phyloP scores from a whole-genome alignment of 768 basidiomycete genomes.

The Pleurotus sapidus region DNA sequence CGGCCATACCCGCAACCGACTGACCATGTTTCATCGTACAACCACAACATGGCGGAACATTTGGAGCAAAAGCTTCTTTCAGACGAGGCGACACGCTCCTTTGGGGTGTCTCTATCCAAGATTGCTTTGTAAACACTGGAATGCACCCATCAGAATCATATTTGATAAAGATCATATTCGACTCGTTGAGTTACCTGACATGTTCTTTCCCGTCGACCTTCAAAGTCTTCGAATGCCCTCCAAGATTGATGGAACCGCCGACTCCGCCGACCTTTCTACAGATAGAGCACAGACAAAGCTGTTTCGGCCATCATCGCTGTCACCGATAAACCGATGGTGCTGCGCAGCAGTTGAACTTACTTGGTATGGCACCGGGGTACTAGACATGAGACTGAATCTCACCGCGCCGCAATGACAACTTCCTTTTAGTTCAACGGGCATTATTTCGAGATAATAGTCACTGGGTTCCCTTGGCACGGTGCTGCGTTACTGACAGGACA shows the following conservation, averaged over 20 bases:
- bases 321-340: background rate
- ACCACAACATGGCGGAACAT: slow-evolving; percentile 67
- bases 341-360: slow-evolving; percentile 23
- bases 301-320: background rate
- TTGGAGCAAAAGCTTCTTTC: slow-evolving; percentile 63
- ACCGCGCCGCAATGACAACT: slow-evolving; percentile 55
- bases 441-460: slow-evolving; percentile 13
- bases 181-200: slow-evolving; percentile 38
- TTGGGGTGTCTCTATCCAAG: slow-evolving; percentile 49
- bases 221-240: slow-evolving; percentile 49
- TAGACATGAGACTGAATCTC: slow-evolving; percentile 43
- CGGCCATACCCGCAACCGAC: slow-evolving; percentile 6
- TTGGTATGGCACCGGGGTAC: slow-evolving; percentile 64
- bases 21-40: slow-evolving; percentile 55
- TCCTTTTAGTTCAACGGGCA: slow-evolving; percentile 58
- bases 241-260: slow-evolving; percentile 67
- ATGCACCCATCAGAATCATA: too few relatives aligned
- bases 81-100: slow-evolving; percentile 46
- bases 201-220: slow-evolving; percentile 52
- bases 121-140: slow-evolving; percentile 61
- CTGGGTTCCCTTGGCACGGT: too few relatives aligned
- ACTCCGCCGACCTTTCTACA: slow-evolving; percentile 69
- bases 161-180: background rate
- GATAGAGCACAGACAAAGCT: slow-evolving; percentile 67
- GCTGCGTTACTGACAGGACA: too few relatives aligned